Base-by-base conservation (phyloP, 1,284 basidiomycete species). In the Microbotryum lychnidis-dioicae region DNA sequence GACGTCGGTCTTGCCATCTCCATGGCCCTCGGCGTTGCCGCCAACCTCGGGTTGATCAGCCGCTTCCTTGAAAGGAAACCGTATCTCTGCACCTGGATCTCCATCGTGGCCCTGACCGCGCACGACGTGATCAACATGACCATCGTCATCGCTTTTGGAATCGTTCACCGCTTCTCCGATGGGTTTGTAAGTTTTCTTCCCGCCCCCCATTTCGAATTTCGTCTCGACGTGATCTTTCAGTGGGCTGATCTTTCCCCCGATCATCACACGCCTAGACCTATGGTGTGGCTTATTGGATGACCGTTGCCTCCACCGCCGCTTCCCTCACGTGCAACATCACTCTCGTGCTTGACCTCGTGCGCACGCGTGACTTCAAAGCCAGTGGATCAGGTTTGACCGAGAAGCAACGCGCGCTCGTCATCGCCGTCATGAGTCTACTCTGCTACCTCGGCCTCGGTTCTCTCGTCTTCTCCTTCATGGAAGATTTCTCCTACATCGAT, bases 261-360 rank as follows among this genome's bases (percentile, higher is more conserved):
- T n/a, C 25, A 33, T 6, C 25, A 2, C n/a, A 23, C n/a, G 4
- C 14, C 25, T 29, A 55, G 53, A 50, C 57, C 21, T 72, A 74
- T 50, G 67, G 83, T 1, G 81, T 86, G 70, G 80, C 87, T 0
- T 91, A 85, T 72, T 92, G 87, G 88, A 81, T 87, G 76, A 87
- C 85, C 0, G 77, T 89, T 9, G 88, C 86, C 67, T 86, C 86
- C 0, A 91, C 88, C 0, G 77, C 83, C 16, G 82, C 81, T 0
- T 87, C 86, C 0, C 75, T 81, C 1, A 74, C 84, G 57, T 86
- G 84, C 14, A 91, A 89, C 67, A 64, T 85, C 50, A 87, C 84
- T 0, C 77, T 92, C 2, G 78, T 87, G 12, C 73, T 79, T 57
- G 89, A 91, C 69, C 76, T 83, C 48, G 58, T 81, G 6, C 75